A percentile compares a stretch with the other conserved stretches of the same genome.
These are phyloP conservation scores for Rhodotorula sp. DNA, from an alignment of 1,284 basidiomycete genomes.

Conservation along the genomic window DNA sequence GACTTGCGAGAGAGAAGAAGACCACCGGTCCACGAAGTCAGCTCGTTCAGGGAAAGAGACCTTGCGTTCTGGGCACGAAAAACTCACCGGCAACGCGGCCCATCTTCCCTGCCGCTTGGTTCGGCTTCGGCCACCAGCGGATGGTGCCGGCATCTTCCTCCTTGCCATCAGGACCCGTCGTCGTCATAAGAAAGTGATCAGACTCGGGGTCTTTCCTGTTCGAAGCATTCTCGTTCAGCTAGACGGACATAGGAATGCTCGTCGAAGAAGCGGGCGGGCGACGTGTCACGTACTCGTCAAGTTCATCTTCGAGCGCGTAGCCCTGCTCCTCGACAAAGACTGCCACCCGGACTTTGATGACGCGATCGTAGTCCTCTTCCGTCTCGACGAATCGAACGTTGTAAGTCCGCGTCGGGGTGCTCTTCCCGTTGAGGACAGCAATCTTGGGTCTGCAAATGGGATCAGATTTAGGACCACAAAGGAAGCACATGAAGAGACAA, in stretches of 20 bases:
- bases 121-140: constrained; percentile 25
- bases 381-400: constrained; percentile 11
- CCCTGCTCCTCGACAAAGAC: constrained; percentile 45
- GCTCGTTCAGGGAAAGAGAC: neutral
- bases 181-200: constrained; percentile 19
- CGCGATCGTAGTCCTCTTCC: constrained; percentile 19
- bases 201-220: constrained; percentile 20
- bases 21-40: neutral
- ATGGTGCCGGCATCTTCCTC: constrained; percentile 17
- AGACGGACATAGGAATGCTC: no score
- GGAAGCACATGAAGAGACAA: no score
- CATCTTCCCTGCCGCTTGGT: constrained; percentile 16
- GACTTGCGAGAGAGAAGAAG: neutral
- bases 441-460: neutral
- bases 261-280: no score
- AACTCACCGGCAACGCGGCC: constrained; percentile 13
- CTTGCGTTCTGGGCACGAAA: neutral
- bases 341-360: constrained; percentile 36
- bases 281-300: constrained; percentile 36
- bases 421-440: neutral
- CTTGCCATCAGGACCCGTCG: neutral
- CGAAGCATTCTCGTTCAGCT: no score
- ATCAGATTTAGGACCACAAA: neutral
- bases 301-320: constrained; percentile 42
- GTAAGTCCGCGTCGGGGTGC: constrained; percentile 4